Base-by-base conservation (phyloP, 2,329 filamentous ascomycete species). In the Colletotrichum filicis region DNA sequence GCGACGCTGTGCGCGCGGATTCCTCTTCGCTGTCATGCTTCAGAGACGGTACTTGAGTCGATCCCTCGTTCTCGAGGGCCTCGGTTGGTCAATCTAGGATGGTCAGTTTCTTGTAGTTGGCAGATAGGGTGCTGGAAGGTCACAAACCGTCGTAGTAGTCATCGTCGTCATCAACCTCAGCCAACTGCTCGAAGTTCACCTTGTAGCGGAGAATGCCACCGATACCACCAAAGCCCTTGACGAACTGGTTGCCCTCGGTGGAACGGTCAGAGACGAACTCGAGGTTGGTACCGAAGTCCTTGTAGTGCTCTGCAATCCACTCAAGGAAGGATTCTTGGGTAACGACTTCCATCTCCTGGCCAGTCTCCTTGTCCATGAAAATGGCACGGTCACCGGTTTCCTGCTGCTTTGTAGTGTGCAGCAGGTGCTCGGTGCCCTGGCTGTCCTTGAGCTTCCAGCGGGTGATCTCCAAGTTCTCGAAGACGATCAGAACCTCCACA, bases 181-280 rank as follows among this genome's bases (percentile, higher is more conserved):
- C 93, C 85, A 99, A 90, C 86, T 99, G 97, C 87, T 99, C 97
- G 87, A 99, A 99, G 89, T 99, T 99, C 89, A 99, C 95, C 89
- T 98, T 98, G 92, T 99, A 99, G 79, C 97, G 95, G 82, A 99
- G 92, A 80, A 99, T 93, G 76, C 96, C 96, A 78, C 97, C 97
- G 79, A 99, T 98, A 81, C 97, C 97, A 92, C 97, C 97, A 82
- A 99, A 99, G 76, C 97, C 97, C 88, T 98, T 98, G 80, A 99
- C 97, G 86, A 99, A 99, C 88, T 99, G 97, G 87, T 99, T 99
- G 82, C 97, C 97, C 87, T 99, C 97, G 74, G 94, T 97, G 74
- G 96, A 98, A 77, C 95, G 93, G 83, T 99, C 97, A 61, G 97
- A 98, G 76, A 99, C 97, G 79, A 99, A 99, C 84, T 99, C 97